Evolutionary conservation across 306 rosid species (phyloP), one percentile per base, ranked within the genome.

Genomic region (Gynostemma pentaphyllum): DNA sequence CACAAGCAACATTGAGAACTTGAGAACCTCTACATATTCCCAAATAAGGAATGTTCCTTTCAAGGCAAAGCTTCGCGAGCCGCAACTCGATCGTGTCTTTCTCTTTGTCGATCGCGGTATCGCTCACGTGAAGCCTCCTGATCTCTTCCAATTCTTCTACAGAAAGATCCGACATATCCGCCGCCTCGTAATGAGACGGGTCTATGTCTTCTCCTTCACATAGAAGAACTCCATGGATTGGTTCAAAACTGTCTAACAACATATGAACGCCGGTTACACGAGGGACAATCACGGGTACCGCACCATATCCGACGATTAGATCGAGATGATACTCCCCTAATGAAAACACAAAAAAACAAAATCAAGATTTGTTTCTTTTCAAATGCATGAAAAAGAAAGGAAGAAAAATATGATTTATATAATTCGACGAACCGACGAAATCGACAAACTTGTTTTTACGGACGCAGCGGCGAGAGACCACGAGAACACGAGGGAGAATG

Each of bases 161-260:
- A 0, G 92, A 85, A 40, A 91, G 85, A 10, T 70, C 80, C 3
- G 84, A 30, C 23, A 75, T 49, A 3, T 80, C 91, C 30, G 76
- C 63, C 8, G 76, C 63, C 8, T 83, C 85, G 32, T 91, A 91
- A 36, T 77, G 90, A 21, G 89, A 83, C 1, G 98, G 98, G 67
- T 91, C 98, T 10, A 91, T 91, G 68, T 87, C 98, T 66, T 91
- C 98, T 40, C 98, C 98, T 77, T 91, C 96, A 57, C 95, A 87
- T 9, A 91, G 92, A 28, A 91, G 89, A 13, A 88, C 98, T 12
- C 98, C 98, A 75, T 91, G 98, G 76, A 91, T 91, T 27, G 97
- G 97, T 71, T 87, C 96, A 54, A 91, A 91, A 71, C 97, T 91
- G 24, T 88, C 85, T 29, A 91, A 41, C 22, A 91, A 62, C 89